These are phyloP conservation scores for Trichosporon faecale DNA, from an alignment of 1,284 basidiomycete species.

Conservation along the genomic window DNA sequence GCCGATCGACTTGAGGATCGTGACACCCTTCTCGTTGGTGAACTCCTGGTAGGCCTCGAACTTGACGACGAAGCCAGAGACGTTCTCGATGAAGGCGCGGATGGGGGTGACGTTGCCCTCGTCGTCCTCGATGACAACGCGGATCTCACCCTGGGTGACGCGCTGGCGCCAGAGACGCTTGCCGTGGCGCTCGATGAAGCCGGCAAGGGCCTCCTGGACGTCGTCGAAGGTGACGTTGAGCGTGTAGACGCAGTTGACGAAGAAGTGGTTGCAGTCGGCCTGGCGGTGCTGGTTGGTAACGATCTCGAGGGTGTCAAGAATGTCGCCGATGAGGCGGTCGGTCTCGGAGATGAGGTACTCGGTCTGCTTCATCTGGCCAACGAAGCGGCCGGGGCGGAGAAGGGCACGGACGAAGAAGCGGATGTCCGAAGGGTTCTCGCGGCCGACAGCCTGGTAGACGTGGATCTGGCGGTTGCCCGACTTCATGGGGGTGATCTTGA, in stretches of 20 bases:
- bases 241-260: constrained; percentile 98
- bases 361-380: constrained; percentile 84
- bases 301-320: constrained; percentile 92
- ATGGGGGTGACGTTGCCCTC: constrained; percentile 92
- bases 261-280: constrained; percentile 93
- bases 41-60: constrained; percentile 99
- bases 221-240: constrained; percentile 93
- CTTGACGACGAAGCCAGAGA: constrained; percentile 97
- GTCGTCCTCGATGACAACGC: constrained; percentile 87
- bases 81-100: constrained; percentile 96
- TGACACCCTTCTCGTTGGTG: constrained; percentile 87
- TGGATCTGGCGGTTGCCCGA: constrained; percentile 94
- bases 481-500: constrained; percentile 90
- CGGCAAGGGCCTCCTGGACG: constrained; percentile 89
- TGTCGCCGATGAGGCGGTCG: constrained; percentile 89
- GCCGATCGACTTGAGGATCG: constrained; percentile 92
- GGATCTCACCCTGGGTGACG: constrained; percentile 94
- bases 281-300: constrained; percentile 80
- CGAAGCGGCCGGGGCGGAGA: constrained; percentile 89
- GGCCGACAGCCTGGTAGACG: constrained; percentile 92
- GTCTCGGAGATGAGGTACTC: constrained; percentile 98
- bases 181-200: constrained; percentile 97
- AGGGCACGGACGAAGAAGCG: constrained; percentile 98
- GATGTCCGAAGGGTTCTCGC: constrained; percentile 92
- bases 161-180: constrained; percentile 97